phyloP scores from a whole-genome alignment of 2,329 filamentous ascomycete species.

The Stromatinia cepivora region DNA sequence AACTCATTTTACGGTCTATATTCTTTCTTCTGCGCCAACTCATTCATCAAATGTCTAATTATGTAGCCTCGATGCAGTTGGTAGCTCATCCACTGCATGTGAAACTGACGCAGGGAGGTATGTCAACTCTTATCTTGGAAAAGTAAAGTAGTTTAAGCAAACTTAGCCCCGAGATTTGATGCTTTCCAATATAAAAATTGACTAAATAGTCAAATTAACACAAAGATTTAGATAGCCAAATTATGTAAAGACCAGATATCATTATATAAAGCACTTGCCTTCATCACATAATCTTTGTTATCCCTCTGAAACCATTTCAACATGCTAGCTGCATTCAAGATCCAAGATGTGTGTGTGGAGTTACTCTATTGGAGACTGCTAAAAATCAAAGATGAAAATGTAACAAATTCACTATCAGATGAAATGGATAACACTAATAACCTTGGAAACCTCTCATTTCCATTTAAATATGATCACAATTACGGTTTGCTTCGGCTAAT shows the following conservation, averaged over 20 bases:
- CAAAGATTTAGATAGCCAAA: not conserved
- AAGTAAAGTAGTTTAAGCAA: too few relatives aligned
- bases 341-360: not conserved
- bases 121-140: too few relatives aligned
- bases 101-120: too few relatives aligned
- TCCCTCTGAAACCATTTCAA: not conserved
- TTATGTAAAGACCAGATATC: not conserved
- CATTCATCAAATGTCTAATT: too few relatives aligned
- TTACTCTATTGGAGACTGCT: not conserved
- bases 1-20: too few relatives aligned
- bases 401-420: not conserved
- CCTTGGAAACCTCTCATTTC: not conserved
- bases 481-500: not conserved
- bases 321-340: not conserved
- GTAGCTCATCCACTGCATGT: too few relatives aligned
- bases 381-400: not conserved
- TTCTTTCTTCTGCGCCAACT: too few relatives aligned
- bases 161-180: too few relatives aligned
- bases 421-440: not conserved
- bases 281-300: not conserved
- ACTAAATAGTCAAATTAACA: not conserved
- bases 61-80: too few relatives aligned
- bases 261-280: not conserved
- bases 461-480: not conserved
- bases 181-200: not conserved